Conservation (phyloP, 345 rosid species). For the Gossypium herbaceum region DNA sequence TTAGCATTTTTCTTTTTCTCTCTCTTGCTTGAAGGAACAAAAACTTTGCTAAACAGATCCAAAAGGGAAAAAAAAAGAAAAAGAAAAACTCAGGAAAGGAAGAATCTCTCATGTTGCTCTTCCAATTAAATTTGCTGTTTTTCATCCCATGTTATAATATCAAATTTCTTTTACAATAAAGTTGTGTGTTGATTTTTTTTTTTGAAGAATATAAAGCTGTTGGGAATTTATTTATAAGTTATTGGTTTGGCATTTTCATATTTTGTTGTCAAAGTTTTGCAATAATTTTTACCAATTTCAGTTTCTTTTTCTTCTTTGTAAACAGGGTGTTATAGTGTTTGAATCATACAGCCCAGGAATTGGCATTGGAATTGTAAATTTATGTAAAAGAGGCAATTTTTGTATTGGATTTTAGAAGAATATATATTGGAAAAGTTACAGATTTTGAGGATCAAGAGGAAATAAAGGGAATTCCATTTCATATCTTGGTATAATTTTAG, state of each 20-base stretch:
- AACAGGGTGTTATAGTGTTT: conserved; percentile 14
- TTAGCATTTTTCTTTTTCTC: conserved; percentile 21
- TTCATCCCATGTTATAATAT: not conserved
- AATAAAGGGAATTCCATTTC: conserved; percentile 4
- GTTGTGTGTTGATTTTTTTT: not conserved
- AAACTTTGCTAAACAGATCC: not conserved
- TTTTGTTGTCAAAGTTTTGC: not conserved
- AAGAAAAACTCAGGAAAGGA: not conserved
- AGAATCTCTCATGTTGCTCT: not conserved
- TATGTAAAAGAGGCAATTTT: conserved; percentile 6
- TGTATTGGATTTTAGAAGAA: not conserved
- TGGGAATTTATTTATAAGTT: conserved; percentile 4
- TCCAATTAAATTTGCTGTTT: not conserved
- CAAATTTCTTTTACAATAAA: conserved; percentile 5
- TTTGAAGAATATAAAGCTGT: conserved; percentile 11
- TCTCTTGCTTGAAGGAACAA: conserved; percentile 12
- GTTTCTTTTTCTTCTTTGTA: not conserved
- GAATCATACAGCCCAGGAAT: conserved; percentile 1
- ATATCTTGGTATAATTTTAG: not conserved
- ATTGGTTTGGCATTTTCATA: conserved; percentile 15
- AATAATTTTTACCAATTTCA: not conserved
- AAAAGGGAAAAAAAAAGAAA: not conserved
- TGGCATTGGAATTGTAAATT: conserved; percentile 18
- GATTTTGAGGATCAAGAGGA: conserved; percentile 16
- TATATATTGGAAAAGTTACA: conserved; percentile 7